Evolutionary conservation across 352 stramenopile species (phyloP).

Genomic region (Plasmopara muralis): DNA sequence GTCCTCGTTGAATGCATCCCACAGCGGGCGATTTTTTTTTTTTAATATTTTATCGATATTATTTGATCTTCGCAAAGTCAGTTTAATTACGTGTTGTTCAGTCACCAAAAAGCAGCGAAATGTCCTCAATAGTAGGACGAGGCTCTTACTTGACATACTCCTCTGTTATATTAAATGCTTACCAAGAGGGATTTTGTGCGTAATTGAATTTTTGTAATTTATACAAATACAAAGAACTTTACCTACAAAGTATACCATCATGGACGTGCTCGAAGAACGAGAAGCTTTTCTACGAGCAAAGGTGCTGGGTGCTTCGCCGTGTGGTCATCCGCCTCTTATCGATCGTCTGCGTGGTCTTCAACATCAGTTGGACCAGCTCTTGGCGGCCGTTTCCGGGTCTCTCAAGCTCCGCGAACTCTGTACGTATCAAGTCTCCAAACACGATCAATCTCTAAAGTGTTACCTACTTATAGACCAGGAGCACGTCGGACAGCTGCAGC

Average conservation of each 20-base stretch:
- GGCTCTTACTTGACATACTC: too few relatives aligned
- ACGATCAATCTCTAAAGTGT: not conserved
- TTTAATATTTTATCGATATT: too few relatives aligned
- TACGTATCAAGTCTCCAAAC: conserved; percentile 11
- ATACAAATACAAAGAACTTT: too few relatives aligned
- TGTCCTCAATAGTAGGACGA: too few relatives aligned
- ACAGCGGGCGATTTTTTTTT: too few relatives aligned
- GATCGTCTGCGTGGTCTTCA: conserved; percentile 23
- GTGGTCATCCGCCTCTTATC: conserved; percentile 3
- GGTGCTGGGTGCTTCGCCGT: conserved; percentile 21
- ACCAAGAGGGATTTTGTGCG: too few relatives aligned
- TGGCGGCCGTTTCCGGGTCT: conserved; percentile 27
- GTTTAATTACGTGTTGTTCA: too few relatives aligned
- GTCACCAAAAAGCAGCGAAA: too few relatives aligned
- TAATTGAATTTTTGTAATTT: too few relatives aligned
- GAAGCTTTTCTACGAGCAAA: conserved; percentile 35
- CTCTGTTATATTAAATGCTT: too few relatives aligned
- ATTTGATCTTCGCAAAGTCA: too few relatives aligned
- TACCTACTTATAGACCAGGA: conserved; percentile 26
- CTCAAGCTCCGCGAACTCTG: conserved; percentile 42
- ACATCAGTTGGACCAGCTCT: conserved; percentile 30
- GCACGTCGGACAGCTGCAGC: conserved; percentile 27
- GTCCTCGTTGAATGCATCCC: too few relatives aligned
- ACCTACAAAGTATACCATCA: conserved; percentile 4
- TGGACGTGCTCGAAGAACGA: conserved; percentile 54